Base-by-base conservation (phyloP, 1,139 yeast genomes). In the Yamadazyma diddensiae region DNA sequence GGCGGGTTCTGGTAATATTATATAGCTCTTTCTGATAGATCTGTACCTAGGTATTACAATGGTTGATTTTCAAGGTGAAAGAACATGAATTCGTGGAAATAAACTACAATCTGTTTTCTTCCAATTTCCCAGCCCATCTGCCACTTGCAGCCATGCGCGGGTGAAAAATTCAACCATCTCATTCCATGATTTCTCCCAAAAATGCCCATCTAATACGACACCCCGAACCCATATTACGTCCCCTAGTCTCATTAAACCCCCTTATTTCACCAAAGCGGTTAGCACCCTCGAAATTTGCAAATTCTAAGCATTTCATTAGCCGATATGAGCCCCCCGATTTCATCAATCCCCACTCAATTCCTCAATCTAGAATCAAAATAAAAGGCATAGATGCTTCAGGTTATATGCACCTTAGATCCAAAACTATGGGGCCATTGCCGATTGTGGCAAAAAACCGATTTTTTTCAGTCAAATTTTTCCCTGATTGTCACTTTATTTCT, bases 371-470 rank as follows among this genome's bases (percentile, higher is more conserved):
- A 3, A 53, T 61, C 1, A 72, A 69, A 33, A 68, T 69, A 19
- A 52, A 49, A 28, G 75, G 75, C 2, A 50, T 68, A 2, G 70
- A 64, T 37, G 39, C 45, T 3, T 40, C 43, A 0, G 61, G 51
- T 1, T 57, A 55, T 36, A 24, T 28, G 13, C 39, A 46, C 29
- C 24, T 55, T 11, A 39, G 44, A 6, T 41, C 46, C 13, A 44
- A 41, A 14, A 37, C 35, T 3, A 21, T 32, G 12, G 46, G 41
- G 9, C 42, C 41, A 6, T 37, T 53, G 9, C 66, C 68, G 1
- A 36, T 39, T 3, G 29, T 65, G 8, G 17, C 42, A 9, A 33
- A 35, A 2, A 55, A 49, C 35, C 36, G 39, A 14, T 62, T 47
- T 38, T 48, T 67, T 36, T 36, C 39, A 10, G 35, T 65, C 12